Conservation (phyloP, 1,139 yeast genomes). For the Kluyveromyces sp. region DNA sequence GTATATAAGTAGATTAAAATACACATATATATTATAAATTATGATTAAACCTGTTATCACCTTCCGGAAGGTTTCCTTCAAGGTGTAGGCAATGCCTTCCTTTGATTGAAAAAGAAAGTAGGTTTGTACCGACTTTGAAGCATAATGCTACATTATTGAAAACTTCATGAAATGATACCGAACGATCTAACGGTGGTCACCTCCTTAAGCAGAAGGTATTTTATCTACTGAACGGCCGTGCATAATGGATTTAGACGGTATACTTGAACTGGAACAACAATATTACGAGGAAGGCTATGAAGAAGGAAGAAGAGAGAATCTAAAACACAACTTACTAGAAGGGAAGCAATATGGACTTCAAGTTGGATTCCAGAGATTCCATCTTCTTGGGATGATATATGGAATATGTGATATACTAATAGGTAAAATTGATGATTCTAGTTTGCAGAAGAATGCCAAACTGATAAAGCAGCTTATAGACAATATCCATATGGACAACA, state of each 20-base stretch:
- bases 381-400: conserved; percentile 54
- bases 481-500: conserved; percentile 31
- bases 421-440: conserved; percentile 9
- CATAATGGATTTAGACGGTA: conserved; percentile 21
- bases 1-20: no score
- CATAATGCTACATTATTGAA: no score
- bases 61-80: no score
- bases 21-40: no score
- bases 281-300: conserved; percentile 54
- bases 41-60: no score
- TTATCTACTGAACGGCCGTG: background rate
- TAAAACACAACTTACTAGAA: conserved; percentile 51
- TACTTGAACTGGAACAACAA: conserved; percentile 27
- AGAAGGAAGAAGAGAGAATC: conserved; percentile 43
- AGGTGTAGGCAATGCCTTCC: no score
- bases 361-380: conserved; percentile 65
- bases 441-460: conserved; percentile 16
- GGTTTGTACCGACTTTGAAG: no score
- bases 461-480: conserved; percentile 17
- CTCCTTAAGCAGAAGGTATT: no score
- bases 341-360: conserved; percentile 77
- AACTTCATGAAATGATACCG: no score
- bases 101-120: no score
- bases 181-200: no score
- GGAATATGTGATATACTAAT: conserved; percentile 40